Evolutionary conservation across 306 rosid genomes (phyloP).

Genomic region (Vachellia pachyceras): DNA sequence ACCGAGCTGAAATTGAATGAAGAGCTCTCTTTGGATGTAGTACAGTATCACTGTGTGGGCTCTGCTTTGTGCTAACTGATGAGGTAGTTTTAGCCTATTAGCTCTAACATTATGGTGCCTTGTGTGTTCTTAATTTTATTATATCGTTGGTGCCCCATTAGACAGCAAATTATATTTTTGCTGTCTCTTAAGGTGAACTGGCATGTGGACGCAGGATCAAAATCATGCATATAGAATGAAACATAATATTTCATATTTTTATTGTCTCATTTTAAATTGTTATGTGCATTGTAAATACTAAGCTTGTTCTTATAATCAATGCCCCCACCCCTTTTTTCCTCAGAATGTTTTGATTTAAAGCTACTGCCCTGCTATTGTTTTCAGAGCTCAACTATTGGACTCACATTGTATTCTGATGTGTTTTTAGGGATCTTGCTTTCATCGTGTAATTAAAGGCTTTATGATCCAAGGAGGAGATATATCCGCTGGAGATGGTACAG

Average conservation of each 20-base stretch:
- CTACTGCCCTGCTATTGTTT: background rate
- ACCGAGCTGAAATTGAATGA: background rate
- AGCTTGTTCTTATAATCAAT: background rate
- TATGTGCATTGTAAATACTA: background rate
- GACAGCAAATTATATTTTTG: background rate
- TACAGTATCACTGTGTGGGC: background rate
- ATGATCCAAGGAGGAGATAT: slow-evolving; percentile 97
- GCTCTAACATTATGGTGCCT: background rate
- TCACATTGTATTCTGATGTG: slow-evolving; percentile 22
- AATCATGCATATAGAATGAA: slow-evolving; percentile 5
- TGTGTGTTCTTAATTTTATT: background rate
- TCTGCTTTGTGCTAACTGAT: background rate
- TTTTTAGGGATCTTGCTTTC: slow-evolving; percentile 79
- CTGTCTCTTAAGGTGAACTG: slow-evolving; percentile 11
- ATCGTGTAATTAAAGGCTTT: slow-evolving; percentile 78
- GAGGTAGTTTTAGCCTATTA: slow-evolving; percentile 26
- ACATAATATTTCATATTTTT: background rate
- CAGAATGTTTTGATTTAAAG: background rate
- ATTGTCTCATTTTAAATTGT: background rate
- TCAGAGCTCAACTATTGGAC: slow-evolving; percentile 12
- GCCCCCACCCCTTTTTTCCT: background rate
- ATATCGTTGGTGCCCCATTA: too few relatives aligned
- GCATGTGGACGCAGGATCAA: background rate
- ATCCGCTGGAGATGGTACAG: slow-evolving; percentile 94
- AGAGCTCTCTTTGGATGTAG: background rate